Conservation (phyloP, 2,329 filamentous ascomycete genomes). For the Epichloe gansuensis region DNA sequence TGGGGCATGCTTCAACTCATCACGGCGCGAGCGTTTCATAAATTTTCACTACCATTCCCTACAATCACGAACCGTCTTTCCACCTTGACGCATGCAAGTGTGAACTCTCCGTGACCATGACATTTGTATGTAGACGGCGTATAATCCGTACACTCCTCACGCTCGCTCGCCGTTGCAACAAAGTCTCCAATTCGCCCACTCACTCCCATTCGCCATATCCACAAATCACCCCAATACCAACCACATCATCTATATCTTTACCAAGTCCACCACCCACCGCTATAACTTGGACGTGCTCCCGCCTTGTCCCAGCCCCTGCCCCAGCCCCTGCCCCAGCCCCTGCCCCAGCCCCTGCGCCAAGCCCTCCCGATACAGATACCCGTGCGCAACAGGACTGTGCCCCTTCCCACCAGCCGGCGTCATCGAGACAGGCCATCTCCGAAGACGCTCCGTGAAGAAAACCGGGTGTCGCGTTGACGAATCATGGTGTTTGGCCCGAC, state of each 20-base stretch:
- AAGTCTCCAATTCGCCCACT: not conserved
- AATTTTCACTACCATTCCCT: not conserved
- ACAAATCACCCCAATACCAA: not conserved
- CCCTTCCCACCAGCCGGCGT: conserved; percentile 6
- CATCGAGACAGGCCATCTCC: conserved; percentile 35
- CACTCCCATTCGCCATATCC: not conserved
- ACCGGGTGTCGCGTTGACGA: conserved; percentile 57
- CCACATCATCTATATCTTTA: not conserved
- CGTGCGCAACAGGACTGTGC: conserved; percentile 42
- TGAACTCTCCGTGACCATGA: not conserved
- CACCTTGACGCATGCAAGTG: not conserved
- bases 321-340: not conserved
- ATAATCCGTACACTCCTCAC: too few relatives aligned
- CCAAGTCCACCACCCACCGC: conserved; percentile 13
- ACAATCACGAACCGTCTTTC: not conserved
- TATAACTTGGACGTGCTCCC: not conserved
- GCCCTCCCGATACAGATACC: conserved; percentile 45
- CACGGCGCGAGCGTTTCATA: not conserved
- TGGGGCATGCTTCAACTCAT: not conserved
- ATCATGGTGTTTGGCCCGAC: conserved; percentile 29
- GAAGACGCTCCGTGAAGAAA: conserved; percentile 58
- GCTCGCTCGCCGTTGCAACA: too few relatives aligned
- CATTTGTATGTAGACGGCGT: too few relatives aligned
- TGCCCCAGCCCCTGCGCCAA: too few relatives aligned
- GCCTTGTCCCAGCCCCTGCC: not conserved